These are phyloP conservation scores for Arthrocladium fulminans DNA, from an alignment of 2,329 filamentous ascomycete genomes.

Conservation along the genomic window DNA sequence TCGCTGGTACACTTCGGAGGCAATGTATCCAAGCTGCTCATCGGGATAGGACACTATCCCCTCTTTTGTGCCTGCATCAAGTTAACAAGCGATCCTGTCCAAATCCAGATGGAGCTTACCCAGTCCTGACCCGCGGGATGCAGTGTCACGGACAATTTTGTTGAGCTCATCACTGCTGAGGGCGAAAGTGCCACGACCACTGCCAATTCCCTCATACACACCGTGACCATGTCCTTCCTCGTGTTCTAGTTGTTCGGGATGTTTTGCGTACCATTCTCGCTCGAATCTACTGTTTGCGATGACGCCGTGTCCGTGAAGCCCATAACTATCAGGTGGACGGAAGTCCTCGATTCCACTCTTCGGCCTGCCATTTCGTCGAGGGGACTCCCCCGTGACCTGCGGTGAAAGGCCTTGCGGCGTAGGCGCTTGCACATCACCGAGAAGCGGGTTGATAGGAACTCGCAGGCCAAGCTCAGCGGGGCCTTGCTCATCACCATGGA, in stretches of 20 bases:
- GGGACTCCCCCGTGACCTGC: conserved; percentile 18
- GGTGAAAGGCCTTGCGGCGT: conserved; percentile 54
- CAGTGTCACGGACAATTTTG: conserved; percentile 71
- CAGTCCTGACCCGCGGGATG: conserved; percentile 40
- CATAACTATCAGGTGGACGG: conserved; percentile 80
- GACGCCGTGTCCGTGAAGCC: conserved; percentile 78
- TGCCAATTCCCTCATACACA: conserved; percentile 51
- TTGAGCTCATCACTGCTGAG: conserved; percentile 86
- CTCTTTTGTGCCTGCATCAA: conserved; percentile 51
- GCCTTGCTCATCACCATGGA: conserved; percentile 62
- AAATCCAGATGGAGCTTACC: conserved; percentile 34
- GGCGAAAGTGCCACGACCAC: conserved; percentile 63
- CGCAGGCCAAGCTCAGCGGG: conserved; percentile 88
- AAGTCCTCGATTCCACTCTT: conserved; percentile 63
- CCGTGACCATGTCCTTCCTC: conserved; percentile 55
- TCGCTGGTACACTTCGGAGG: conserved; percentile 73
- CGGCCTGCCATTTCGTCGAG: conserved; percentile 57
- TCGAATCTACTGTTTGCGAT: conserved; percentile 72
- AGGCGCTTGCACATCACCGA: conserved; percentile 92
- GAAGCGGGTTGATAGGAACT: conserved; percentile 86
- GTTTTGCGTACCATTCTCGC: conserved; percentile 85
- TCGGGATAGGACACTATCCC: conserved; percentile 66
- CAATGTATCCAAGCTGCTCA: conserved; percentile 83
- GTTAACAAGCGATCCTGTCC: conserved; percentile 11
- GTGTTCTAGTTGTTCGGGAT: conserved; percentile 66